These are phyloP conservation scores for Saturnispora ahearnii DNA, from an alignment of 805 yeast genomes.

Conservation along the genomic window DNA sequence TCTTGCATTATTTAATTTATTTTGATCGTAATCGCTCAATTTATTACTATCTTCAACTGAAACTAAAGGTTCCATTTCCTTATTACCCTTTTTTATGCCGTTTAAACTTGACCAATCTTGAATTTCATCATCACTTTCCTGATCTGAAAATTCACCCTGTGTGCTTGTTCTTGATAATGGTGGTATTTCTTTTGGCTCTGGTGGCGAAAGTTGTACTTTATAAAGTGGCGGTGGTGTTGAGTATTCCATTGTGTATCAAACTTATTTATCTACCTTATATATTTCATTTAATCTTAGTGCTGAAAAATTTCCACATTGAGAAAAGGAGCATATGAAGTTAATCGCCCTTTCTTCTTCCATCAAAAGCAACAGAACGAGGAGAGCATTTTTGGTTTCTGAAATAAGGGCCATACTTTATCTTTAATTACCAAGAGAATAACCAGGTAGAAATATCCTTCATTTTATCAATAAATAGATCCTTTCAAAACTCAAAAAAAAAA, in stretches of 20 bases:
- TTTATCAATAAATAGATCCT: no score
- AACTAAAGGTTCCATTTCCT: slow-evolving; percentile 63
- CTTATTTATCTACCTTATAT: background rate
- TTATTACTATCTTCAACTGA: slow-evolving; percentile 7
- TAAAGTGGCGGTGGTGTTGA: background rate
- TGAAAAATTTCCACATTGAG: background rate
- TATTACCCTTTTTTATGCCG: slow-evolving; percentile 62
- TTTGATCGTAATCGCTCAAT: slow-evolving; percentile 23
- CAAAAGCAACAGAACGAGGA: background rate
- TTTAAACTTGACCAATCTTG: slow-evolving; percentile 45
- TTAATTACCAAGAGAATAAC: no score
- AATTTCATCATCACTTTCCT: slow-evolving; percentile 27
- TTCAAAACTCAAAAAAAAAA: no score
- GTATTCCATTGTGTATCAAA: background rate
- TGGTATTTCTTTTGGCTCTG: background rate
- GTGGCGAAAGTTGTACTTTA: background rate
- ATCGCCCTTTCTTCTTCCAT: background rate
- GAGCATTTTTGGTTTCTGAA: background rate
- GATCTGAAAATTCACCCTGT: slow-evolving; percentile 20
- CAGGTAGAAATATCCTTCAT: no score
- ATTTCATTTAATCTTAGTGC: background rate
- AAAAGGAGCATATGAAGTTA: background rate
- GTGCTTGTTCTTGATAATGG: background rate
- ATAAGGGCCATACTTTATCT: no score
- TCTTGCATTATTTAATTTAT: slow-evolving; percentile 42